These are phyloP conservation scores for Rutstroemia sp. DNA, from an alignment of 2,329 filamentous ascomycete species.

Conservation along the genomic window DNA sequence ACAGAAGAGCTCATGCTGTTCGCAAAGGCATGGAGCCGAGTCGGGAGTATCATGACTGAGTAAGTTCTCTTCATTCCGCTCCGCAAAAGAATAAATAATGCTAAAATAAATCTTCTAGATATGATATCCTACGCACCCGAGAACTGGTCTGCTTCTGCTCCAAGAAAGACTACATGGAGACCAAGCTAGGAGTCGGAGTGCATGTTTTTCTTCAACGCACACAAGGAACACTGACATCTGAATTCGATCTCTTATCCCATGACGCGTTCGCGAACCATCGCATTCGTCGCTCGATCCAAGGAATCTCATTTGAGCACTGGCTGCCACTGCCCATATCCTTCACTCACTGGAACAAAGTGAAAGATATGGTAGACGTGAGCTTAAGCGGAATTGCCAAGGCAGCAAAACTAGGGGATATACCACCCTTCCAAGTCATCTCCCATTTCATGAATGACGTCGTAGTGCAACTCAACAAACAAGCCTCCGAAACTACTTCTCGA, in stretches of 20 bases:
- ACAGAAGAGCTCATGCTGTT: slow-evolving; percentile 17
- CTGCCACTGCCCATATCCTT: slow-evolving; percentile 35
- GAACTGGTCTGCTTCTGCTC: slow-evolving; percentile 42
- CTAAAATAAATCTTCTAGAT: not conserved
- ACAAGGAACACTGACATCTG: slow-evolving; percentile 28
- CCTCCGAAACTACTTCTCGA: slow-evolving; percentile 15
- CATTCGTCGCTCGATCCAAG: slow-evolving; percentile 37
- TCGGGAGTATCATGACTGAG: slow-evolving; percentile 11
- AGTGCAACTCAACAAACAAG: slow-evolving; percentile 37
- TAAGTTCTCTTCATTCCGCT: not conserved
- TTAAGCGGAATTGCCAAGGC: slow-evolving; percentile 18
- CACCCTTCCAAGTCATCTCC: slow-evolving; percentile 34
- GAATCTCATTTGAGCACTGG: slow-evolving; percentile 36
- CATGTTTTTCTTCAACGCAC: not conserved
- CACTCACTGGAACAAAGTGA: not conserved
- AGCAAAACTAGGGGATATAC: slow-evolving; percentile 19
- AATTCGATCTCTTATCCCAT: slow-evolving; percentile 42
- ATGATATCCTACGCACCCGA: slow-evolving; percentile 26
- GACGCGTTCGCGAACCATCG: slow-evolving; percentile 32
- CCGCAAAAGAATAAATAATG: not conserved
- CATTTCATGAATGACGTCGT: slow-evolving; percentile 45
- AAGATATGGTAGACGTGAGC: not conserved
- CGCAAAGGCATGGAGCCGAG: slow-evolving; percentile 15
- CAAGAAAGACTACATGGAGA: slow-evolving; percentile 34
- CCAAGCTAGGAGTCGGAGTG: slow-evolving; percentile 39